Base-by-base conservation (phyloP, 192 early-diverging fungal genomes). In the Backusella tuberculispora region DNA sequence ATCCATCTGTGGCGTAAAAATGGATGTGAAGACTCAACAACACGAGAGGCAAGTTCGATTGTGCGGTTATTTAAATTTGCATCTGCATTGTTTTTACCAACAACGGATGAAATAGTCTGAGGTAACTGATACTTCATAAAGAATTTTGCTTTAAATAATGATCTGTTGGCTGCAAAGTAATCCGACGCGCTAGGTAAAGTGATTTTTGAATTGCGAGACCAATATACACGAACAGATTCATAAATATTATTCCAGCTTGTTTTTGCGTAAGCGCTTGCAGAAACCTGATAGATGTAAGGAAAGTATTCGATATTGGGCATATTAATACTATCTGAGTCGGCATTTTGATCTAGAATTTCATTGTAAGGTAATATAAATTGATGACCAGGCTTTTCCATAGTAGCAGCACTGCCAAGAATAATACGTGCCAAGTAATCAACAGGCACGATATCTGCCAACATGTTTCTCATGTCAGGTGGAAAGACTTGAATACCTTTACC, bases 401-500 rank as follows among this genome's bases (percentile, higher is more conserved):
- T 53, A 26, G 72, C 63, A 7, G 81, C 74, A 4, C 65, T 53
- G 5, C 81, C 81, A 3, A 83, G 38, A 5, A 79, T 64, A 5
- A 76, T 21, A 43, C 77, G 70, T 14, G 74, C 44, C 29, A 83
- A 37, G 34, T 79, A 79, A 63, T 83, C 81, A 17, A 83, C 75
- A 37, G 81, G 81, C 12, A 83, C 74, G 48, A 83, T 79, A 42
- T 83, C 81, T 34, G 81, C 81, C 6, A 53, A 26, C 15, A 47
- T 40, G 21, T 79, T 67, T 3, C 77, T 74, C 63, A 72, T 72
- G 29, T 74, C 74, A 6, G 76, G 71, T 10, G 72, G 77, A 46
- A 83, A 69, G 2, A 65, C 66, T 45, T 75, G 76, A 38, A 76
- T 72, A 6, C 81, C 81, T n/a, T 74, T 70, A 10, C 81, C 81